Conservation (phyloP, 2,329 filamentous ascomycete genomes). For the Fusarium clavum region DNA sequence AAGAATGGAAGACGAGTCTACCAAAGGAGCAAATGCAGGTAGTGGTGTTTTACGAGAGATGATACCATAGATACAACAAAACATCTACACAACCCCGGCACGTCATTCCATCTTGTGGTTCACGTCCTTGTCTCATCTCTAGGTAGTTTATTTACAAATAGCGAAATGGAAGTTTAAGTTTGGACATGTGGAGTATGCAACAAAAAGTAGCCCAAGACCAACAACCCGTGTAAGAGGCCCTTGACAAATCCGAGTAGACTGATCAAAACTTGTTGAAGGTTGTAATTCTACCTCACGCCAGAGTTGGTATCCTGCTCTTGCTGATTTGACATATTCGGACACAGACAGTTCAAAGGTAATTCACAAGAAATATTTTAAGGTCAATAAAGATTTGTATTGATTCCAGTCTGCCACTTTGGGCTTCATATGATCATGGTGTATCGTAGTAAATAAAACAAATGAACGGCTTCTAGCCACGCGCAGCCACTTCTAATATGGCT, state of each 20-base stretch:
- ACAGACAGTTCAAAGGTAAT: neutral
- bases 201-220: neutral
- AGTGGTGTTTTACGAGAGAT: constrained; percentile 46
- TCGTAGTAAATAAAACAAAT: constrained; percentile 22
- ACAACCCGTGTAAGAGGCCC: neutral
- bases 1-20: constrained; percentile 21
- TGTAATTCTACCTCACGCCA: neutral
- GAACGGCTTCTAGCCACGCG: constrained; percentile 18
- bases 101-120: neutral
- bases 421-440: constrained; percentile 29
- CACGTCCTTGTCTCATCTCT: neutral
- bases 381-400: constrained; percentile 25
- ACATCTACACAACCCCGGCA: constrained; percentile 28
- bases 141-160: neutral
- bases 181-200: neutral
- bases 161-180: neutral
- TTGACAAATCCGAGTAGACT: neutral
- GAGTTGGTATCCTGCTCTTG: neutral
- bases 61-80: constrained; percentile 46
- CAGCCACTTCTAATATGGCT: constrained; percentile 21
- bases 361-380: neutral
- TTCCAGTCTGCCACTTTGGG: constrained; percentile 33
- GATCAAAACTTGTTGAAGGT: neutral
- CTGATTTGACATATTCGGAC: neutral
- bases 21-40: constrained; percentile 24